Percentiles rank a stretch among this genome's conserved stretches.
Conservation (phyloP, 2,329 filamentous ascomycete species). For the Pezicula radicicola region DNA sequence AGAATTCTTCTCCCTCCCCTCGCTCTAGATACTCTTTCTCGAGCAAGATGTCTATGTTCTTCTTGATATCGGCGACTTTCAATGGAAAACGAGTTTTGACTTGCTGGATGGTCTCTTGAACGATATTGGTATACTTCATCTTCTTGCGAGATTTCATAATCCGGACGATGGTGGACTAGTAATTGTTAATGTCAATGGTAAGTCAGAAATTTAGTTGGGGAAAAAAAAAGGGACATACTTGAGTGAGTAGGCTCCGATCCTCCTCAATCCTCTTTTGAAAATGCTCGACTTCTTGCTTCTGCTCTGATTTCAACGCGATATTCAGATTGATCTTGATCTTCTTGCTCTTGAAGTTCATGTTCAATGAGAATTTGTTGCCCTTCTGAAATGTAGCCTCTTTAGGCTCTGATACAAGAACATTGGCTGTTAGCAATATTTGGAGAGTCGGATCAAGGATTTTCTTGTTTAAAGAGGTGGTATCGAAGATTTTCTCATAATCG, state of each 20-base stretch:
- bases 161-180: slow-evolving; percentile 88
- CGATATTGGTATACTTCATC: slow-evolving; percentile 93
- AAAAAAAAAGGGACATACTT: slow-evolving; percentile 56
- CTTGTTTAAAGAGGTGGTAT: slow-evolving; percentile 70
- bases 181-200: slow-evolving; percentile 20
- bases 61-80: slow-evolving; percentile 95
- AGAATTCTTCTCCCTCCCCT: slow-evolving; percentile 87
- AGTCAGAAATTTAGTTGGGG: slow-evolving; percentile 12
- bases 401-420: slow-evolving; percentile 70
- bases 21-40: slow-evolving; percentile 99
- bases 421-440: slow-evolving; percentile 83
- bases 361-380: slow-evolving; percentile 77
- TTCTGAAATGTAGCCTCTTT: slow-evolving; percentile 69
- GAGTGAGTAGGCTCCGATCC: slow-evolving; percentile 87
- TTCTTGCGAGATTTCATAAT: slow-evolving; percentile 99
- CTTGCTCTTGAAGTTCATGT: slow-evolving; percentile 93
- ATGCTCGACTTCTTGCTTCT: slow-evolving; percentile 89
- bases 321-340: slow-evolving; percentile 95
- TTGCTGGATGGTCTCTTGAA: slow-evolving; percentile 93
- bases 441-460: slow-evolving; percentile 84
- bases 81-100: slow-evolving; percentile 91
- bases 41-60: slow-evolving; percentile 96
- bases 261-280: slow-evolving; percentile 99
- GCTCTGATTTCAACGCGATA: slow-evolving; percentile 85
- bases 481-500: slow-evolving; percentile 82